Evolutionary conservation across 495 filamentous ascomycete genomes (phyloP).

Genomic region (Hypoxylon subgilvum): DNA sequence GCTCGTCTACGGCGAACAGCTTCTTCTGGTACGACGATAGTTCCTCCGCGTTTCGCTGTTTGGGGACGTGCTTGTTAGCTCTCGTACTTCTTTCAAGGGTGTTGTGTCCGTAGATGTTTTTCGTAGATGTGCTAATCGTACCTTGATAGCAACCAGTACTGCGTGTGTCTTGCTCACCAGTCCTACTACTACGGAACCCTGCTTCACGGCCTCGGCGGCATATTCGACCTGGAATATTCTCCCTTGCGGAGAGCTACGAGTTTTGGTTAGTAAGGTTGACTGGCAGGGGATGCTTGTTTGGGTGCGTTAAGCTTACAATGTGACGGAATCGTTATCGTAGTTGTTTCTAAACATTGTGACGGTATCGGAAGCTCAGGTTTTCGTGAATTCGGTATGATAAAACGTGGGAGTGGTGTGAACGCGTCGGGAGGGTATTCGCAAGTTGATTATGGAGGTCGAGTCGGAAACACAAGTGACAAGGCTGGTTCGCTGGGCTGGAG

Average conservation of each 20-base stretch:
- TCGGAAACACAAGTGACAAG: conserved; percentile 36
- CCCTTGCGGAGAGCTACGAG: conserved; percentile 88
- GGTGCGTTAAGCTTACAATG: conserved; percentile 77
- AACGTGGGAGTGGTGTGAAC: conserved; percentile 26
- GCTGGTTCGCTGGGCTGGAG: conserved; percentile 25
- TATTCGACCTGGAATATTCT: conserved; percentile 99
- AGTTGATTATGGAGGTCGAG: conserved; percentile 14
- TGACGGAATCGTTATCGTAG: conserved; percentile 99
- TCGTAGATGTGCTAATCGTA: conserved; percentile 53
- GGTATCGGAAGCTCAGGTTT: conserved; percentile 12
- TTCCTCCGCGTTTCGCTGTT: conserved; percentile 95
- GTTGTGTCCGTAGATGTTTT: conserved; percentile 2
- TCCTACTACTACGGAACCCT: conserved; percentile 96
- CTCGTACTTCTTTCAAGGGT: not conserved
- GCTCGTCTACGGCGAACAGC: conserved; percentile 93
- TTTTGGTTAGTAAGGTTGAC: conserved; percentile 27
- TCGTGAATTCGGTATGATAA: not conserved
- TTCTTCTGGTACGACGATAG: conserved; percentile 99
- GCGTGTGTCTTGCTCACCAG: conserved; percentile 97
- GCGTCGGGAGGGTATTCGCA: conserved; percentile 38
- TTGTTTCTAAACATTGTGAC: conserved; percentile 96
- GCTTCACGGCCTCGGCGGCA: conserved; percentile 97
- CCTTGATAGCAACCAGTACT: conserved; percentile 95
- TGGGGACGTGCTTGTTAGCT: conserved; percentile 1
- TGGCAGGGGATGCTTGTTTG: conserved; percentile 24